Percentiles rank a stretch among this genome's conserved stretches.
Evolutionary conservation across 169 alveolate species (phyloP).

Genomic region (Plasmodium relictum): DNA sequence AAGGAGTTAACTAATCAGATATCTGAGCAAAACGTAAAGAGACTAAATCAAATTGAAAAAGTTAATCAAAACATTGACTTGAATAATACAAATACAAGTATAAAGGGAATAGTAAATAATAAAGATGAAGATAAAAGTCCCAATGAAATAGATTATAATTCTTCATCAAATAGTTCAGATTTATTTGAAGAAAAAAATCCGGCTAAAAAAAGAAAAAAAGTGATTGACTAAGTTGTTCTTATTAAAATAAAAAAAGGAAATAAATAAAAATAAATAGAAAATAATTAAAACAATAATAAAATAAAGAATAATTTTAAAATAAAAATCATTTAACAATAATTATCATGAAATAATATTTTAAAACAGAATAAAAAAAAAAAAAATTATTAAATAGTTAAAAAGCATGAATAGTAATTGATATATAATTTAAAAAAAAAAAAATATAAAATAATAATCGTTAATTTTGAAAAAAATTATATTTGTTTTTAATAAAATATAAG

Average conservation of each 20-base stretch:
- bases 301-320: no score
- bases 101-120: not conserved
- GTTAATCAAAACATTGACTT: not conserved
- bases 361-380: not conserved
- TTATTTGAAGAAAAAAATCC: constrained; percentile 66
- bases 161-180: constrained; percentile 41
- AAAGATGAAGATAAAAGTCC: not conserved
- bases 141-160: not conserved
- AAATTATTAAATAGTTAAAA: no score
- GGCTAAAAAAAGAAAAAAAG: constrained; percentile 39
- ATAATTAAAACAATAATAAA: no score
- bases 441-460: not conserved
- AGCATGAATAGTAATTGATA: no score
- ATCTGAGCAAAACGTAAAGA: constrained; percentile 1
- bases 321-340: no score
- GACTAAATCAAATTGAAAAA: not conserved
- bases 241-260: not conserved
- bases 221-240: constrained; percentile 1
- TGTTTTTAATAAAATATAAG: no score
- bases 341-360: no score
- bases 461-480: not conserved
- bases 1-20: constrained; percentile 47
- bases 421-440: no score
- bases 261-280: not conserved
- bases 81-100: not conserved